These are phyloP conservation scores for Firmiana major DNA, from an alignment of 345 rosid species.

Conservation along the genomic window DNA sequence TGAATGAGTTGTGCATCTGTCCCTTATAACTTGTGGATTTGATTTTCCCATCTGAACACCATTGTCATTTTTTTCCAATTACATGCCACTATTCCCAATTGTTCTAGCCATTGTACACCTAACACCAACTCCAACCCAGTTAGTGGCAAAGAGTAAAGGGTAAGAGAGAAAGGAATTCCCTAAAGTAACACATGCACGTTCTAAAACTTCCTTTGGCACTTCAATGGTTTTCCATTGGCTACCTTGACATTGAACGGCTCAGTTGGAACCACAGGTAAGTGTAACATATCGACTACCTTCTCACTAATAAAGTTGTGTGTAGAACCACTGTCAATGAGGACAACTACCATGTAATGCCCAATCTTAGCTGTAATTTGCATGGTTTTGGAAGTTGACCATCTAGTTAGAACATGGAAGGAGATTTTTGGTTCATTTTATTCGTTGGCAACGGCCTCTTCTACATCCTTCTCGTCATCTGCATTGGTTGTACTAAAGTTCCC, in stretches of 20 bases:
- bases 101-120: not conserved
- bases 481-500: not conserved
- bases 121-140: not conserved
- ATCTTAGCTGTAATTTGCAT: not conserved
- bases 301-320: too few species aligned
- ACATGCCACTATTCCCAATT: not conserved
- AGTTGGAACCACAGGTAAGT: not conserved
- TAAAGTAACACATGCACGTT: not conserved
- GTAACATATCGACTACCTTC: not conserved
- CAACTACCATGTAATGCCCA: not conserved
- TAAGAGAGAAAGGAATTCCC: not conserved
- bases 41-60: not conserved
- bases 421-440: not conserved
- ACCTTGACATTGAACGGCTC: not conserved
- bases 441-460: too few species aligned
- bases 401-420: not conserved
- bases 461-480: not conserved
- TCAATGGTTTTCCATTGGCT: not conserved
- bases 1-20: not conserved
- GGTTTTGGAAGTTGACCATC: not conserved
- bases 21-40: not conserved
- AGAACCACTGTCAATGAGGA: not conserved
- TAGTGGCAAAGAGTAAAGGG: not conserved
- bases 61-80: conserved; percentile 1
- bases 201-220: not conserved